Conservation (phyloP, 23 red algal species). For the Gracilaria gracilis region DNA sequence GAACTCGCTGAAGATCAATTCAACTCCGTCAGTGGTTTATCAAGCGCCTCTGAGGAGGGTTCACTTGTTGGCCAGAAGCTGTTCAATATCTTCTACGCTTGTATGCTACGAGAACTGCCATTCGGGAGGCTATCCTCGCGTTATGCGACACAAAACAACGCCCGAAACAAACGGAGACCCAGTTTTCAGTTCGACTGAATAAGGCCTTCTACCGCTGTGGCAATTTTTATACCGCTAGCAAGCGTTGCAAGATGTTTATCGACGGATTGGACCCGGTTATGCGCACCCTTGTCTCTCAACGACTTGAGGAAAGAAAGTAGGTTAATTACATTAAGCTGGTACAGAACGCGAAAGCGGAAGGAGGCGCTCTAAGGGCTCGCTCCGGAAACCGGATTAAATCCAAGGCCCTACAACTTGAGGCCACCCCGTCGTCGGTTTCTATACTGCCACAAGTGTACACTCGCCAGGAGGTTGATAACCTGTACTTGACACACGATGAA, state of each 20-base stretch:
- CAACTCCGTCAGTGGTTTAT: not conserved
- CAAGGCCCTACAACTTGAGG: no score
- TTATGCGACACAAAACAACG: not conserved
- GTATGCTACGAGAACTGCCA: not conserved
- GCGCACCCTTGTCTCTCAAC: not conserved
- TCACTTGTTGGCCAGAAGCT: not conserved
- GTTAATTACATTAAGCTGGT: not conserved
- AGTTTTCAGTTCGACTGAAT: not conserved
- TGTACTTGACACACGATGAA: no score
- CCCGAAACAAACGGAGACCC: not conserved
- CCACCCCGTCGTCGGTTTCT: no score
- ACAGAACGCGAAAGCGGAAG: no score
- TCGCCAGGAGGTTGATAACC: no score
- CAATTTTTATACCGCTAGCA: not conserved
- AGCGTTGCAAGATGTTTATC: not conserved
- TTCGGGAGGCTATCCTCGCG: not conserved
- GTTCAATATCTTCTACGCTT: not conserved
- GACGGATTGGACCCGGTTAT: conserved; percentile 13
- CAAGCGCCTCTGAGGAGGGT: not conserved
- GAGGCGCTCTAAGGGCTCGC: no score
- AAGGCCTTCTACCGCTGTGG: conserved; percentile 5
- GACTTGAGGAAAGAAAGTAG: not conserved
- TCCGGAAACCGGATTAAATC: no score
- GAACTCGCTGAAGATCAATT: conserved; percentile 2
- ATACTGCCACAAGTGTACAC: no score